Evolutionary conservation across 169 alveolate genomes (phyloP), one percentile per base, ranked within the genome.

Genomic region (Plasmodium ovale): DNA sequence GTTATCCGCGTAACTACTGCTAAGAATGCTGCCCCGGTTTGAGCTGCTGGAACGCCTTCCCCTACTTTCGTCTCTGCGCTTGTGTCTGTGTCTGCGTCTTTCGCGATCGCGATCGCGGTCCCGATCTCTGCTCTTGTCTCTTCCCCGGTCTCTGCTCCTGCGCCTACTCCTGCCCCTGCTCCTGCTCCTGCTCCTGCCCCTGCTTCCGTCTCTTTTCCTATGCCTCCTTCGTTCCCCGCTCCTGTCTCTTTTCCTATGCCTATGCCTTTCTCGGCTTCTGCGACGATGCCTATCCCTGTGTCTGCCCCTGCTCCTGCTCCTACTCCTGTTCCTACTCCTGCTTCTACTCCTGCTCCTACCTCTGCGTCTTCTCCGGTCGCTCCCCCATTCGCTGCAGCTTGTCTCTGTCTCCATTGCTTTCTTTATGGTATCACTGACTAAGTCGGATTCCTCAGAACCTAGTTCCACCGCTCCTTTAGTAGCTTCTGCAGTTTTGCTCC

Each of bases 271-370:
- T 23, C 87, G 39, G 14, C 87, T 77, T 29, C 90, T 62, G 27
- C 65, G 54, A 10, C 94, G 51, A 14, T 71, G 47, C 27, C 91
- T 69, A 14, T 21, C 47, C 51, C 91, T 71, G 21, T 29, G 74
- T 25, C 87, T 44, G 14, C 25, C 65, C 29, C 94, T 87, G 14
- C 91, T 90, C 35, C 93, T 56, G 16, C 39, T 59, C 25, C 72
- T 44, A 31, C 62, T 88, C 14, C 58, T 56, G 3, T 25, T 84
- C 39, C 87, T 84, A 47, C 71, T 49, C 42, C 77, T 82, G 29
- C 87, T 16, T 23, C 73, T 33, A 35, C 33, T 37, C 47, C 39
- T 72, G 51, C 35, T 68, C 54, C 19, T 67, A 19, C 59, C 64
- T 7, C 25, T 49, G 39, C 51, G 85, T 71, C 58, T 47, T 25